These are phyloP conservation scores for Parafenestella ontariensis DNA, from an alignment of 2,329 filamentous ascomycete species.

Conservation along the genomic window DNA sequence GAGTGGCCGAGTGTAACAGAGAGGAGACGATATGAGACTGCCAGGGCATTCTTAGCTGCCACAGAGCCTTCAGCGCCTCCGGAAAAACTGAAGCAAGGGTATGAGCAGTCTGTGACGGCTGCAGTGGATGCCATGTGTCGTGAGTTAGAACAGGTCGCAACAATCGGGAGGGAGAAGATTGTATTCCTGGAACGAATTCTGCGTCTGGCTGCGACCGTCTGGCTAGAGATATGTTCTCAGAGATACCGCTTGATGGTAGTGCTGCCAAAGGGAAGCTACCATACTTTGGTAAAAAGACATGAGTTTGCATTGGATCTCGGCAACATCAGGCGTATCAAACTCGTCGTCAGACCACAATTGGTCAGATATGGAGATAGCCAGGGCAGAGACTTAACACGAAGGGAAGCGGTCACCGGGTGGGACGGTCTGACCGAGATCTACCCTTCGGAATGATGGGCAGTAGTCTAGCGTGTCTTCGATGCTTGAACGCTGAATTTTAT, in stretches of 20 bases:
- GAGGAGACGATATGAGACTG: conserved; percentile 13
- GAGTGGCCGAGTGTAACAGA: conserved; percentile 18
- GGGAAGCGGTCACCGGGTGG: conserved; percentile 18
- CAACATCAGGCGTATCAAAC: too few relatives aligned
- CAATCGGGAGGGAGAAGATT: conserved; percentile 2
- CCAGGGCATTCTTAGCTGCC: conserved; percentile 4
- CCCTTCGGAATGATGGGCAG: neutral
- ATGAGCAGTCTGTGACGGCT: conserved; percentile 1
- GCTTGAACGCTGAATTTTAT: too few relatives aligned
- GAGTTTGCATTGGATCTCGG: too few relatives aligned
- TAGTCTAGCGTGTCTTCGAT: too few relatives aligned
- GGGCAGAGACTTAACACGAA: conserved; percentile 11
- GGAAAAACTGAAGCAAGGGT: conserved; percentile 5
- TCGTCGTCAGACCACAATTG: conserved; percentile 19
- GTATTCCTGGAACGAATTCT: conserved; percentile 9
- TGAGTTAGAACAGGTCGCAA: conserved; percentile 6
- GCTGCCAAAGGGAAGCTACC: conserved; percentile 5
- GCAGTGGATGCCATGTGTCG: conserved; percentile 1
- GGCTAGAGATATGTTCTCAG: conserved; percentile 22
- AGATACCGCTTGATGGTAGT: conserved; percentile 14
- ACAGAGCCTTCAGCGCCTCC: conserved; percentile 2
- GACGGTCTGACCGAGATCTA: conserved; percentile 5
- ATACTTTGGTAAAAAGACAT: too few relatives aligned
- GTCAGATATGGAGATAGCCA: conserved; percentile 19
- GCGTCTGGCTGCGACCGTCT: conserved; percentile 11